Base-by-base conservation (phyloP, 352 stramenopile genomes). In the Phytophthora idaei region DNA sequence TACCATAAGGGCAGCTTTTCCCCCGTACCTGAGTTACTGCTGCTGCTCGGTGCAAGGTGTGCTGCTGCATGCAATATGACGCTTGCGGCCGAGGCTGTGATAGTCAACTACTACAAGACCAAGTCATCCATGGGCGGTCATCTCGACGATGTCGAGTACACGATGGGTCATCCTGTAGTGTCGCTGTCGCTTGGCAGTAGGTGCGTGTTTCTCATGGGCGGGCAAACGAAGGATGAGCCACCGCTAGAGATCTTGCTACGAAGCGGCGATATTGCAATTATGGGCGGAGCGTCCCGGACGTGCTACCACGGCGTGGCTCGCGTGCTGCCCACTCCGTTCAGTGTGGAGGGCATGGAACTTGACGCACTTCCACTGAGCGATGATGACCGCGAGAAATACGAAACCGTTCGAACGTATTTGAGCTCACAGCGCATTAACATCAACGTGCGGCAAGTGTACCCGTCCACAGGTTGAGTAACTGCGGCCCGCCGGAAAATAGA, bases 51-150 rank as follows among this genome's bases (percentile, higher is more conserved):
- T 0, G 48, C 57, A 5, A 48, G 41, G 2, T 90, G 77, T 32
- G 85, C 85, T 3, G 27, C 66, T n/a, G 85, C 68, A 15, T 92
- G 85, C 34, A 80, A 71, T 21, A 78, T 89, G 66, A 78, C 59
- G 29, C 63, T 94, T 21, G 27, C 49, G 6, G 71, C 85, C 17
- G 85, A 94, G 42, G 87, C 87, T 3, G 83, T 92, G 55, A 90
- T 94, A 27, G 83, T 94, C 15, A 94, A 94, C 59, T 94, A 88
- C 65, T 94, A 94, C 72, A 91, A 90, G 66, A 79, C 70, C 29
- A 87, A 60, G 56, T 93, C 87, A 50, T 79, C 75, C 4, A 94
- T 94, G 87, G 87, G 87, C 39, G 87, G 87, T 39, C 87, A 94
- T 63, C 80, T 92, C 62, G 87, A 94, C 65, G 82, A 94, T 71